phyloP scores from a whole-genome alignment of 139 green algal species.

The Auxenochlorella pyrenoidosa region DNA sequence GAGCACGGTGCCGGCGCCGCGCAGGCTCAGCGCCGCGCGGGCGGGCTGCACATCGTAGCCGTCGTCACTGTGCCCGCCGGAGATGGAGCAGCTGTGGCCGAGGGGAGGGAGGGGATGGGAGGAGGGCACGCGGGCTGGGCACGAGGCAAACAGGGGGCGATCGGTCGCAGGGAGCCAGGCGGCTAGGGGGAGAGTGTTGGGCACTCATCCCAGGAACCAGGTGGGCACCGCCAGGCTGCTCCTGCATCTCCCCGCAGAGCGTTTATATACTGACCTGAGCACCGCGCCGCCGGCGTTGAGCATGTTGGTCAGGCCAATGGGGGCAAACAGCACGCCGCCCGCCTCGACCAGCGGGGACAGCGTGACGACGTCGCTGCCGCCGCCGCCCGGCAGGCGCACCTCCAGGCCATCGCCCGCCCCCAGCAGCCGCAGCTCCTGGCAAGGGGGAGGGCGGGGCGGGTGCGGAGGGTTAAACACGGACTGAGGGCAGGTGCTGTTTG shows the following conservation, averaged over 20 bases:
- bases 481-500: too few species aligned
- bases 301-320: conserved; percentile 76
- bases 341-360: conserved; percentile 40
- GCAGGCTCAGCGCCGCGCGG: conserved; percentile 18
- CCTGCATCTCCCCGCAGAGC: too few species aligned
- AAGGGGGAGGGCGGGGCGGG: background rate
- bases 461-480: too few species aligned
- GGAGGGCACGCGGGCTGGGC: background rate
- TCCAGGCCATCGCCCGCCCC: background rate
- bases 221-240: background rate
- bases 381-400: background rate
- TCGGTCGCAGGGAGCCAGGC: too few species aligned
- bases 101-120: background rate
- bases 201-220: too few species aligned
- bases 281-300: conserved; percentile 83
- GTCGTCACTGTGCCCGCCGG: conserved; percentile 14
- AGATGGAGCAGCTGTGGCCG: conserved; percentile 1
- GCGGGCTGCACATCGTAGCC: conserved; percentile 22
- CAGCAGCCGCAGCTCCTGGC: conserved; percentile 25
- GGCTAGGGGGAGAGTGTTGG: too few species aligned
- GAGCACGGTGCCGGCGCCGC: conserved; percentile 38
- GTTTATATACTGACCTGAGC: background rate
- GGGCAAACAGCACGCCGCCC: conserved; percentile 53
- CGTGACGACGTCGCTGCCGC: conserved; percentile 44
- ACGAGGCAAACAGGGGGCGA: too few species aligned